A percentile compares a stretch with the other conserved stretches of the same genome.
phyloP scores from a whole-genome alignment of 1,284 basidiomycete species.

The Ceratobasidium sp. region DNA sequence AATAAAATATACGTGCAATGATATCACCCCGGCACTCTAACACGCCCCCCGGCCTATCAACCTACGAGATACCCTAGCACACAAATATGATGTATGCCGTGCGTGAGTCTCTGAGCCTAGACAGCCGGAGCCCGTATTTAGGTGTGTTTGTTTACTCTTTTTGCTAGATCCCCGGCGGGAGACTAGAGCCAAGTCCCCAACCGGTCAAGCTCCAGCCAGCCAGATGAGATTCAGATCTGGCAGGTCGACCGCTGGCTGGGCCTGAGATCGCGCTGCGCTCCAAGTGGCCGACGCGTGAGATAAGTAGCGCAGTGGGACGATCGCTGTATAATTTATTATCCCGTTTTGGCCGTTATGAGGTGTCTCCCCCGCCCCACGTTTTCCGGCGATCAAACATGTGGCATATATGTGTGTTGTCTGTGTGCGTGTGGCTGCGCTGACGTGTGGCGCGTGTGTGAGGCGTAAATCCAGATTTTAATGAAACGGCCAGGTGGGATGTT shows the following conservation, averaged over 20 bases:
- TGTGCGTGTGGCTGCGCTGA: constrained; percentile 17
- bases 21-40: constrained; percentile 9
- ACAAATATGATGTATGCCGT: constrained; percentile 27
- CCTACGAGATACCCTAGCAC: not conserved
- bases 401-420: not conserved
- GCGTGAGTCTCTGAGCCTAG: not conserved
- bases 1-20: not conserved
- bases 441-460: constrained; percentile 4
- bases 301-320: not conserved
- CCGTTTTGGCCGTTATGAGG: not conserved
- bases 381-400: constrained; percentile 26
- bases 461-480: not conserved
- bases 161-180: constrained; percentile 27
- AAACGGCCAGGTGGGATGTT: not conserved
- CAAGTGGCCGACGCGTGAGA: constrained; percentile 6
- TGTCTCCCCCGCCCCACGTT: constrained; percentile 6
- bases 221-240: constrained; percentile 20
- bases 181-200: not conserved
- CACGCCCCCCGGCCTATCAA: constrained; percentile 17
- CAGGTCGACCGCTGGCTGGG: not conserved
- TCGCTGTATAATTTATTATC: not conserved
- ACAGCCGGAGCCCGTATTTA: constrained; percentile 8
- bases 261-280: constrained; percentile 8
- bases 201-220: not conserved
- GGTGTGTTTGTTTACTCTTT: constrained; percentile 13